These are phyloP conservation scores for Durusdinium trenchii DNA, from an alignment of 73 alveolate genomes.

Conservation along the genomic window DNA sequence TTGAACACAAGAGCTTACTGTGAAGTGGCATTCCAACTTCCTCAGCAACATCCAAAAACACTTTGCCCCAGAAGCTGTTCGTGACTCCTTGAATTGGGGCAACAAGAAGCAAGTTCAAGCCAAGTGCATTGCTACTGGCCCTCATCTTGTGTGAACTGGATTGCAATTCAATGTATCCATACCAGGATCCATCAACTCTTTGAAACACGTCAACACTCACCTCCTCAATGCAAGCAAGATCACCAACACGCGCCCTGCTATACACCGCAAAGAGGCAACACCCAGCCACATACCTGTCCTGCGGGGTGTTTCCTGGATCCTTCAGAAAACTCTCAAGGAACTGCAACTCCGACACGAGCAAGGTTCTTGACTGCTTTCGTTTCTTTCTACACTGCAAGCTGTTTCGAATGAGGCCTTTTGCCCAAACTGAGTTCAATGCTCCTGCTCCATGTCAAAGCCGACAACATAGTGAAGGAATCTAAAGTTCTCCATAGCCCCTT, in stretches of 20 bases:
- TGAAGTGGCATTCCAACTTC: neutral
- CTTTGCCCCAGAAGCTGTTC: neutral
- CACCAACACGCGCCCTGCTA: neutral
- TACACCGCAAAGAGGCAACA: too few species aligned
- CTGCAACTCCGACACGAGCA: too few species aligned
- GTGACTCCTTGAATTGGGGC: neutral
- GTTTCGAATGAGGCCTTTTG: neutral
- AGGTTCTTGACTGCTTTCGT: too few species aligned
- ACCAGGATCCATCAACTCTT: neutral
- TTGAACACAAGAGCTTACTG: neutral
- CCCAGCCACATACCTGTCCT: too few species aligned
- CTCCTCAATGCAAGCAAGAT: neutral
- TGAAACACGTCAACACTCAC: neutral
- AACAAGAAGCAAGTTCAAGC: neutral
- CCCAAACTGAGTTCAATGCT: neutral
- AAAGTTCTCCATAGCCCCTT: too few species aligned
- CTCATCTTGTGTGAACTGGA: too few species aligned
- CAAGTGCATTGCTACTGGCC: neutral
- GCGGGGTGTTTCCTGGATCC: too few species aligned
- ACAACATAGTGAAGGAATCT: too few species aligned
- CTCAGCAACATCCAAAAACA: neutral
- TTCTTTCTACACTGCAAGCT: too few species aligned
- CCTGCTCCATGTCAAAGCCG: neutral
- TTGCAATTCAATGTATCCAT: neutral
- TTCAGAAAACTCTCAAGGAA: too few species aligned